Conservation (phyloP, 352 stramenopile species). For the Phytophthora hybrid region DNA sequence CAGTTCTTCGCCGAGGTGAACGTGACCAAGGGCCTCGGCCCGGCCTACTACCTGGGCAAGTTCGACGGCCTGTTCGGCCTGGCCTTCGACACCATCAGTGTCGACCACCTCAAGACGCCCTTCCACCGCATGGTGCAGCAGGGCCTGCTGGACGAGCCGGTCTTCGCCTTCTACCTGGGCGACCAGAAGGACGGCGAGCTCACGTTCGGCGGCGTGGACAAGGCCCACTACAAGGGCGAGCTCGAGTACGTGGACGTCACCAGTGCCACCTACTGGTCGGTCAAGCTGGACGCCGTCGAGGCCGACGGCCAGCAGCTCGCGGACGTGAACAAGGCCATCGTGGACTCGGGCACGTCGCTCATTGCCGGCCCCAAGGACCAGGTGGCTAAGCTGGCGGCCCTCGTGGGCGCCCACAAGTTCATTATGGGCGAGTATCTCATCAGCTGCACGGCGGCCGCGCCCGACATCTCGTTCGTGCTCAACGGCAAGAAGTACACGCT, state of each 20-base stretch:
- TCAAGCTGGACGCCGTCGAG: constrained; percentile 76
- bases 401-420: constrained; percentile 92
- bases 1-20: constrained; percentile 97
- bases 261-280: constrained; percentile 75
- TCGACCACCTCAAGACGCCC: constrained; percentile 93
- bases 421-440: constrained; percentile 96
- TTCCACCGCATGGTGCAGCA: constrained; percentile 95
- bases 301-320: constrained; percentile 68
- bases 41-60: constrained; percentile 95
- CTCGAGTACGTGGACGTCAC: constrained; percentile 91
- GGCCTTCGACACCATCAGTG: constrained; percentile 94
- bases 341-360: constrained; percentile 97
- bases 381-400: constrained; percentile 86
- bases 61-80: constrained; percentile 99
- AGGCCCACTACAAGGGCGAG: constrained; percentile 94
- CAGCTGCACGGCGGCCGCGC: constrained; percentile 90
- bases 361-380: constrained; percentile 93
- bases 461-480: constrained; percentile 95
- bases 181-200: constrained; percentile 84
- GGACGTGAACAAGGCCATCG: constrained; percentile 86
- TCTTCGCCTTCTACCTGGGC: constrained; percentile 98
- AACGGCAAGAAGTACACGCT: constrained; percentile 93
- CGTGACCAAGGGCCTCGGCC: constrained; percentile 95
- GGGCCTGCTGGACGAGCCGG: constrained; percentile 84
- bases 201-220: constrained; percentile 85